Evolutionary conservation across 2,329 filamentous ascomycete species (phyloP).

Genomic region (Diaporthe longicolla): DNA sequence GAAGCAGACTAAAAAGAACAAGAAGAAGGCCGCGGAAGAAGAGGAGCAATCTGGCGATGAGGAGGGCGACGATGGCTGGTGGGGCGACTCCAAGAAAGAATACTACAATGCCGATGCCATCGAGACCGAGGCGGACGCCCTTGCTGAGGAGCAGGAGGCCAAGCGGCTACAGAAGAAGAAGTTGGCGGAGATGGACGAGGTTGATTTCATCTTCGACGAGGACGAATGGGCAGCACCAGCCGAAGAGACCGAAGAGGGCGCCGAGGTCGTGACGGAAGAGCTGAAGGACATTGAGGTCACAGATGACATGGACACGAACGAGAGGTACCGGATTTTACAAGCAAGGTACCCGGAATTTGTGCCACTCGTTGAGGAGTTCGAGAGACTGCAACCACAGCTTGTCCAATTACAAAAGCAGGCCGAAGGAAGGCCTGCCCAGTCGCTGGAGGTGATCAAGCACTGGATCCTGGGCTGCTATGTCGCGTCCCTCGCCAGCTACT

Average conservation of each 20-base stretch:
- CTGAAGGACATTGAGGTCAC: slow-evolving; percentile 87
- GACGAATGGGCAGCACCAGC: slow-evolving; percentile 81
- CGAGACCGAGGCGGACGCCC: slow-evolving; percentile 76
- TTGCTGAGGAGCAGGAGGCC: slow-evolving; percentile 94
- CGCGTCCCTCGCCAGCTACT: slow-evolving; percentile 91
- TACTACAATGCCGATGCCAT: slow-evolving; percentile 91
- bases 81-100: slow-evolving; percentile 89
- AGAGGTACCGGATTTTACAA: slow-evolving; percentile 81
- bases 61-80: slow-evolving; percentile 76
- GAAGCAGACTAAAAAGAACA: slow-evolving; percentile 51
- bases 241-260: slow-evolving; percentile 63
- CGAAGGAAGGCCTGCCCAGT: slow-evolving; percentile 64
- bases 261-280: slow-evolving; percentile 84
- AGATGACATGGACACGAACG: slow-evolving; percentile 81
- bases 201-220: slow-evolving; percentile 94
- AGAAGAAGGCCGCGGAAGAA: slow-evolving; percentile 69
- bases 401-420: slow-evolving; percentile 71
- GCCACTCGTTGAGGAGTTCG: slow-evolving; percentile 84
- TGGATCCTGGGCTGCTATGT: slow-evolving; percentile 89
- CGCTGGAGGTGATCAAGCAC: slow-evolving; percentile 78
- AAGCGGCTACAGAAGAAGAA: slow-evolving; percentile 92
- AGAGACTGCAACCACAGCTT: slow-evolving; percentile 78
- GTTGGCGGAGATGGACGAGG: slow-evolving; percentile 87
- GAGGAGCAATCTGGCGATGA: slow-evolving; percentile 64
- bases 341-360: slow-evolving; percentile 94